Evolutionary conservation across 192 early-diverging fungal species (phyloP), one percentile per base, ranked within the genome.

Genomic region (Coemansia sp.): DNA sequence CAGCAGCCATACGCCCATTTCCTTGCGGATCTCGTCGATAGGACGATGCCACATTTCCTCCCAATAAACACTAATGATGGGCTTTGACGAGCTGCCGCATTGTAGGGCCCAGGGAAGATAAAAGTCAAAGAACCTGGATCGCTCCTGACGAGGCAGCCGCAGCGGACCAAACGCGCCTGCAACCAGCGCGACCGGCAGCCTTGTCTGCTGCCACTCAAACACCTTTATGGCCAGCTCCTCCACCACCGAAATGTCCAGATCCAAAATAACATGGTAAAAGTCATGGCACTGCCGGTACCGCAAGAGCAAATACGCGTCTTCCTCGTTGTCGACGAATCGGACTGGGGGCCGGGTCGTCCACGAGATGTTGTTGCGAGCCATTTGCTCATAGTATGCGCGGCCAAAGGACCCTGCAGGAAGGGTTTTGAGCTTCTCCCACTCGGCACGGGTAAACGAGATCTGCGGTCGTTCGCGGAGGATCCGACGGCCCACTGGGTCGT

Each of bases 71-170:
- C 89, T 90, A 83, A 98, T 88, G 17, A 95, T 68, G 20, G 86
- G 85, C 77, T 84, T 85, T 21, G 85, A 71, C 42, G 79, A 81
- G 21, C 73, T 75, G 15, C 87, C 94, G 58, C 88, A 88, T 58
- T 91, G 87, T 38, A 98, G 60, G 11, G 93, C 93, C 96, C 96
- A 98, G 15, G 96, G 96, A 6, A 96, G 82, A 66, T 90, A 93
- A 11, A 75, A 52, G 1, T 65, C 30, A 52, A 89, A 86, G 20
- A 98, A 70, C 38, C 81, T 69, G 16, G 58, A 48, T 12, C 88
- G 69, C 66, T 95, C 86, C 14, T 51, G 38, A 1, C 66, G 51
- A 0, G 79, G 73, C 53, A 97, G 67, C 11, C 85, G 64, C 46
- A 96, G 56, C 0, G 92, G 93, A 0, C 93, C 96, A 68, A 91